Percentiles rank a stretch among this genome's conserved stretches.
Conservation (phyloP, 306 rosid species). For the Myrica gale region DNA sequence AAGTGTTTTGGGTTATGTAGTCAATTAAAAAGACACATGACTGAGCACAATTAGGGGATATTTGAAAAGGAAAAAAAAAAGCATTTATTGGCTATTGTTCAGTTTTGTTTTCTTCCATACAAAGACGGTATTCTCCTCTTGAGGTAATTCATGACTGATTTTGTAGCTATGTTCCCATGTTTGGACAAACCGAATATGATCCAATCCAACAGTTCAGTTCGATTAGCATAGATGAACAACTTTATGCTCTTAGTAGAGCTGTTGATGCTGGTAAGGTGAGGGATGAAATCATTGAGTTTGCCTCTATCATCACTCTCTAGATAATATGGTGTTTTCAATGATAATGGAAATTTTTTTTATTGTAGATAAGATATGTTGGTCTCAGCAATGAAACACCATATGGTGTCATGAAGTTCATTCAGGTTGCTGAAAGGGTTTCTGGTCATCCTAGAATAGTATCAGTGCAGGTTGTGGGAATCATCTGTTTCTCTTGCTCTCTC, state of each 20-base stretch:
- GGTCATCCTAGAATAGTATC: constrained; percentile 59
- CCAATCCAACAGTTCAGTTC: constrained; percentile 58
- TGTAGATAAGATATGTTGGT: constrained; percentile 79
- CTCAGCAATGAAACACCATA: constrained; percentile 93
- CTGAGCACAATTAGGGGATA: background rate
- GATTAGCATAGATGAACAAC: constrained; percentile 69
- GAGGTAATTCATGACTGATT: constrained; percentile 21
- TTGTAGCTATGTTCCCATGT: constrained; percentile 86
- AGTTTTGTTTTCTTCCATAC: background rate
- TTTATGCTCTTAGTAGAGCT: constrained; percentile 65
- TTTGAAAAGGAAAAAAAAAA: background rate
- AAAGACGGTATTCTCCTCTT: background rate
- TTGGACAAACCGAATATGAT: constrained; percentile 85
- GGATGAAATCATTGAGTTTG: constrained; percentile 18
- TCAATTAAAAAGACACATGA: background rate
- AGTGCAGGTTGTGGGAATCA: constrained; percentile 62
- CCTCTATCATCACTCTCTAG: background rate
- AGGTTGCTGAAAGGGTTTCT: constrained; percentile 51
- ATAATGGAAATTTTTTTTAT: constrained; percentile 19
- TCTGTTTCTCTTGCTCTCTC: constrained; percentile 1
- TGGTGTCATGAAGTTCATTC: constrained; percentile 89
- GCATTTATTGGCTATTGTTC: background rate
- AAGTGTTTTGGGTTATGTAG: constrained; percentile 7
- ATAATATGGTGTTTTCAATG: constrained; percentile 1
- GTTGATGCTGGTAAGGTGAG: constrained; percentile 73